Evolutionary conservation across 495 filamentous ascomycete species (phyloP), one percentile per base, ranked within the genome.

Genomic region (Annulohypoxylon nitens): DNA sequence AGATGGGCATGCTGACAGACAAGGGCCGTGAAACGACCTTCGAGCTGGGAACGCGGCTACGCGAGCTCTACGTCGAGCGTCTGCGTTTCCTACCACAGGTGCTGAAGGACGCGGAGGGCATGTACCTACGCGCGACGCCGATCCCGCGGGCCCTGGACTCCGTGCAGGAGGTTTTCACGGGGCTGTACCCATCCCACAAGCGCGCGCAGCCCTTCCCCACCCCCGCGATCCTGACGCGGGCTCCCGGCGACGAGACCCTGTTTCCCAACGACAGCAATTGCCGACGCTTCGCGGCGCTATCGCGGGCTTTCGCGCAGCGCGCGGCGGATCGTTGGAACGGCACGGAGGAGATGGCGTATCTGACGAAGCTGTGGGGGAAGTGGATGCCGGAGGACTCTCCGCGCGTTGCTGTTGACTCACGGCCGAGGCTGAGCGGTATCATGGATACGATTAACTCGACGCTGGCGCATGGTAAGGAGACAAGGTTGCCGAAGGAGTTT

Each of bases 361-460:
- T 98, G n/a, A 92, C 91, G 75, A 87, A 82, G 41, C 77, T 91
- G 34, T 88, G 92, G 59, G 88, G 90, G 20, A 96, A 94, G 80
- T 96, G 91, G 87, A 96, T 97, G 91, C 93, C 93, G 0, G 83
- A 87, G n/a, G 81, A 79, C 14, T 87, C 86, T 8, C 84, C 85
- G 34, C 85, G 84, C 33, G 90, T 98, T 26, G 90, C 90, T 30
- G 93, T 98, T 1, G 94, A 98, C 81, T 89, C 89, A 2, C 90
- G 92, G 66, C 96, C 96, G 0, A 86, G 93, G 54, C 84, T 99
- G 9, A 93, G 89, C 5, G 97, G 96, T 33, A 92, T 99, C 64
- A 94, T 94, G 90, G 96, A 99, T 76, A 96, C 94, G 9, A 87
- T 98, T 70, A 98, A 98, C 78, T 87, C 93, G 23, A 96, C 93